Base-by-base conservation (phyloP, 2,329 filamentous ascomycete genomes). In the Epichloe glyceriae region DNA sequence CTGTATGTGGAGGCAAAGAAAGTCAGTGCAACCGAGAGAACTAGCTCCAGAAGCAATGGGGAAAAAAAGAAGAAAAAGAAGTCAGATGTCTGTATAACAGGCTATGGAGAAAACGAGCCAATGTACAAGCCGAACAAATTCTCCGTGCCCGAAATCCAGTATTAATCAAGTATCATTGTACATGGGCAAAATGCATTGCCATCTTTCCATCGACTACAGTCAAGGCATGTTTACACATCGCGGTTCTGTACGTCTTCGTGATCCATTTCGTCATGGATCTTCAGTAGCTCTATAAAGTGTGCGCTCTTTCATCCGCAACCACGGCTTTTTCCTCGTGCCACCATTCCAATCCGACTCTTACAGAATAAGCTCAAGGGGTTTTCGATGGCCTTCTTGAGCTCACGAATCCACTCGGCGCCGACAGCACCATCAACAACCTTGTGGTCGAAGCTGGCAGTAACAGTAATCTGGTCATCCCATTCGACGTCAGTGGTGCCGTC, bases 381-480 rank as follows among this genome's bases (percentile, higher is more conserved):
- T 83, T 98, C 93, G 54, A 98, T 76, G 49, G 89, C 87, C 80
- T 90, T 91, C 86, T 98, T 98, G 70, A 98, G 76, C 76, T 94
- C 93, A 70, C 81, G 83, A 71, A 98, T 88, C 83, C 91, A 98
- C 71, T 98, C 93, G 53, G 85, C 93, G 64, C 93, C 94, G 52
- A 97, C 87, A 40, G 90, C 93, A 57, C 93, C 93, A 67, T 98
- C 93, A 12, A 98, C 84, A 47, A 97, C 90, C 80, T 95, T 95
- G 83, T 98, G 93, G 76, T 98, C 93, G 69, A 98, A 98, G 77
- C 87, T 94, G 64, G 76, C 91, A 39, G 90, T 97, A 53, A 98
- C 84, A 55, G 86, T 81, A 64, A 98, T 96, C 78, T 97, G 90
- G 67, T 98, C 93, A 62, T 98, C 93, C 86, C 88, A 98, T 70